These are phyloP conservation scores for Ophiostoma piceae DNA, from an alignment of 2,329 filamentous ascomycete species.

Conservation along the genomic window DNA sequence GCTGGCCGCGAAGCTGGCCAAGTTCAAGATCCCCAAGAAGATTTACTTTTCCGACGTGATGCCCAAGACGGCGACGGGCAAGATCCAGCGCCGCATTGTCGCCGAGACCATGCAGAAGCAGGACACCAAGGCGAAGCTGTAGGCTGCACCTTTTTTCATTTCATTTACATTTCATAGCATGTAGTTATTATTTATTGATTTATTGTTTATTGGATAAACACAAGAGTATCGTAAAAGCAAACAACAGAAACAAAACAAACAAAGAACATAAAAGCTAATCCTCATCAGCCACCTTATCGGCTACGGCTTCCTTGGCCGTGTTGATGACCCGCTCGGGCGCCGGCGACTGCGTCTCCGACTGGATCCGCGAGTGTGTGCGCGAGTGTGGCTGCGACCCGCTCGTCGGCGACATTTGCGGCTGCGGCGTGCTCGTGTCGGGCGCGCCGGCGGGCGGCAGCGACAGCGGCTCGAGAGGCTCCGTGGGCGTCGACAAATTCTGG, in stretches of 20 bases:
- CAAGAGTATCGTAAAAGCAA: too few species aligned
- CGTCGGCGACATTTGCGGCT: background rate
- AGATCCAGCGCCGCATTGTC: conserved; percentile 81
- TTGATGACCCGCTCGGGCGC: conserved; percentile 48
- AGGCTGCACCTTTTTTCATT: conserved; percentile 27
- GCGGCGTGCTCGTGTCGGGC: background rate
- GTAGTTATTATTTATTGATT: background rate
- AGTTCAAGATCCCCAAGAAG: conserved; percentile 82
- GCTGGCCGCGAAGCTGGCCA: conserved; percentile 65
- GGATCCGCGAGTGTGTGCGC: conserved; percentile 1
- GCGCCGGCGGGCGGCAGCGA: conserved; percentile 24
- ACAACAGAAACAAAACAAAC: background rate
- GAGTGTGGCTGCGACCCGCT: conserved; percentile 18
- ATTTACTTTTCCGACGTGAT: conserved; percentile 80
- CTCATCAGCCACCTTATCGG: conserved; percentile 50
- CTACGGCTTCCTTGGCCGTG: conserved; percentile 46
- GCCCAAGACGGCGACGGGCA: conserved; percentile 89
- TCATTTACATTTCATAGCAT: background rate
- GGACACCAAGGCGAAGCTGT: conserved; percentile 53
- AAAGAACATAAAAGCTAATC: conserved; percentile 33
- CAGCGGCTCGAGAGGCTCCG: conserved; percentile 38
- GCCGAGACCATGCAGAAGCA: conserved; percentile 77
- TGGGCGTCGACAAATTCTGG: conserved; percentile 44
- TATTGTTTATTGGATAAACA: too few species aligned
- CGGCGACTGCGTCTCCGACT: conserved; percentile 18